phyloP scores from a whole-genome alignment of 169 alveolate species.

The Plasmodium billcollinsi region DNA sequence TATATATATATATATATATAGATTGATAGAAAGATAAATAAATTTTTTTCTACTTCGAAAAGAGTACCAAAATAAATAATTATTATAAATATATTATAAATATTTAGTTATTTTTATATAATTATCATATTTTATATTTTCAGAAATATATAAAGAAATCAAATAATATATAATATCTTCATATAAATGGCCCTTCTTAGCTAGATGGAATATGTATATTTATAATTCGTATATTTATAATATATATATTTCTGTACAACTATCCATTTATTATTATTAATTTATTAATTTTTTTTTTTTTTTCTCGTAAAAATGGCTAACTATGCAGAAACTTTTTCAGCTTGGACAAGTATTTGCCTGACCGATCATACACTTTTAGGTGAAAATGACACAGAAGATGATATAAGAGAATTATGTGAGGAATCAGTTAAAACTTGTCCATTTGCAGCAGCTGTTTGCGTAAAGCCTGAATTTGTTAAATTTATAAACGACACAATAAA shows the following conservation, averaged over 20 bases:
- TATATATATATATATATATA: too few species aligned
- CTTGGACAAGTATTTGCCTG: slow-evolving; percentile 72
- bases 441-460: slow-evolving; percentile 78
- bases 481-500: slow-evolving; percentile 49
- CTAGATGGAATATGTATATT: too few species aligned
- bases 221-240: not conserved
- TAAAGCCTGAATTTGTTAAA: slow-evolving; percentile 78
- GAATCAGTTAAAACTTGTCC: slow-evolving; percentile 72
- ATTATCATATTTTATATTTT: too few species aligned
- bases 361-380: slow-evolving; percentile 77
- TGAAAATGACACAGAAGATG: slow-evolving; percentile 69
- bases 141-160: too few species aligned
- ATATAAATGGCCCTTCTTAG: too few species aligned
- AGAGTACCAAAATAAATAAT: too few species aligned
- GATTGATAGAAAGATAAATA: too few species aligned
- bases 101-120: too few species aligned
- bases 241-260: not conserved
- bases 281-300: not conserved
- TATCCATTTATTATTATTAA: not conserved
- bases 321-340: slow-evolving; percentile 56
- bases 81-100: too few species aligned
- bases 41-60: too few species aligned
- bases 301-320: slow-evolving; percentile 30
- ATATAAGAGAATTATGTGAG: slow-evolving; percentile 30
- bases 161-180: too few species aligned